phyloP scores from a whole-genome alignment of 2,329 filamentous ascomycete genomes.

The Trichoderma gracile region DNA sequence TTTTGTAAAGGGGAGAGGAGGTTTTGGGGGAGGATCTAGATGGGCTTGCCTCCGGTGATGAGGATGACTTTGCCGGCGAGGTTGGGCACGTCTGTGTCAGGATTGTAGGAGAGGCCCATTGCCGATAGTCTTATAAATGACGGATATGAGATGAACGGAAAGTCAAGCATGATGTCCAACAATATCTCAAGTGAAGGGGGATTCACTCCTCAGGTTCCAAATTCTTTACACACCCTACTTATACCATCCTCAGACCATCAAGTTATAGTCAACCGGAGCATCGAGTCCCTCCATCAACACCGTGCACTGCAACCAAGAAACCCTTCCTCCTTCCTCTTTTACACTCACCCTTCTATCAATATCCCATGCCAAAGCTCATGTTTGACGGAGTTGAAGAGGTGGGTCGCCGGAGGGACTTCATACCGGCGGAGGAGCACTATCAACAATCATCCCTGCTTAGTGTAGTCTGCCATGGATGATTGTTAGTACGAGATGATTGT shows the following conservation, averaged over 20 bases:
- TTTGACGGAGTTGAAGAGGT: not conserved
- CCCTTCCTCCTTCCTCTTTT: not conserved
- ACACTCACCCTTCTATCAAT: not conserved
- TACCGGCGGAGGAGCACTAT: constrained; percentile 7
- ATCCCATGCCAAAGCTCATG: not conserved
- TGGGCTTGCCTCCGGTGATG: constrained; percentile 65
- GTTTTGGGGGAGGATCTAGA: no score
- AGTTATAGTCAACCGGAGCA: not conserved
- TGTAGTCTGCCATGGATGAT: not conserved
- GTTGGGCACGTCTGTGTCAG: constrained; percentile 50
- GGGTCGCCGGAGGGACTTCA: constrained; percentile 5
- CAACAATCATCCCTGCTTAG: not conserved
- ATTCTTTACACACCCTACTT: not conserved
- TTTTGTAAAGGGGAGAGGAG: not conserved
- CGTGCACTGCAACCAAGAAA: not conserved
- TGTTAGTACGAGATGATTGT: not conserved
- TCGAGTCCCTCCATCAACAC: not conserved
- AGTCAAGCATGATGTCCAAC: not conserved
- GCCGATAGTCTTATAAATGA: no score
- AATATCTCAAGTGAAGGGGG: not conserved
- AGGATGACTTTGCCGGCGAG: constrained; percentile 76
- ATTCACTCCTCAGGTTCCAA: not conserved
- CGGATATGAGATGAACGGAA: not conserved
- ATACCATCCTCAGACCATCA: not conserved
- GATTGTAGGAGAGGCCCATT: constrained; percentile 21